Base-by-base conservation (phyloP, 345 rosid genomes). In the Rhodamnia argentea region DNA sequence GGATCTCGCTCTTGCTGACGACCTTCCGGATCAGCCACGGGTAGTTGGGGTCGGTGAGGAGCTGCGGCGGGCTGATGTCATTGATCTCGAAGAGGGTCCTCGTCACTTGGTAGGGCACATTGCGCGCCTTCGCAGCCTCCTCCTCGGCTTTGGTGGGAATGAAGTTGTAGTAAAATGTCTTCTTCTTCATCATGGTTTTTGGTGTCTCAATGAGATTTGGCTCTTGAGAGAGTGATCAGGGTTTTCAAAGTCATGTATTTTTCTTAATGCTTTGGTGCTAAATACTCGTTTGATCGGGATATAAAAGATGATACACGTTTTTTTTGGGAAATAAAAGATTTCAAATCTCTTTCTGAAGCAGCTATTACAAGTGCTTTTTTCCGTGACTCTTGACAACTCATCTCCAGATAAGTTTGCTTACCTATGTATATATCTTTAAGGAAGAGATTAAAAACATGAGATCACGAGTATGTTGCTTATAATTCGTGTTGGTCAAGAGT, bases 21-120 rank as follows among this genome's bases (percentile, higher is more conserved):
- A 47, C 13, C 83, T 84, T 87, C 51, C 88, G 78, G 59, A 92
- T 91, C 42, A 23, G 85, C 93, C 91, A 92, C 12, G 90, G 92
- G 70, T 89, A 85, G 13, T 11, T 42, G 9, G 86, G 86, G 56
- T 83, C 88, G 5, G 56, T n/a, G 6, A 57, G 84, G 7, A 54
- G 37, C 18, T 32, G 23, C 1, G 60, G 42, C 16, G 37, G 9
- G 27, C 26, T 5, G 10, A 52, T 5, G 83, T 90, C 83, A 16
- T 87, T 54, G 22, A 88, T 50, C 76, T 92, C 93, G 15, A 89
- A 13, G 26, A 92, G 84, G 84, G 26, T 24, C 4, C 89, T 88
- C 4, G 87, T 86, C 40, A 85, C 88, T 9, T 70, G 50, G 24
- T 76, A 37, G 20, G 86, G 70, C 14, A 57, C n/a, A 57, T 76